Conservation (phyloP, 2,329 filamentous ascomycete genomes). For the Blastomyces percursus region DNA sequence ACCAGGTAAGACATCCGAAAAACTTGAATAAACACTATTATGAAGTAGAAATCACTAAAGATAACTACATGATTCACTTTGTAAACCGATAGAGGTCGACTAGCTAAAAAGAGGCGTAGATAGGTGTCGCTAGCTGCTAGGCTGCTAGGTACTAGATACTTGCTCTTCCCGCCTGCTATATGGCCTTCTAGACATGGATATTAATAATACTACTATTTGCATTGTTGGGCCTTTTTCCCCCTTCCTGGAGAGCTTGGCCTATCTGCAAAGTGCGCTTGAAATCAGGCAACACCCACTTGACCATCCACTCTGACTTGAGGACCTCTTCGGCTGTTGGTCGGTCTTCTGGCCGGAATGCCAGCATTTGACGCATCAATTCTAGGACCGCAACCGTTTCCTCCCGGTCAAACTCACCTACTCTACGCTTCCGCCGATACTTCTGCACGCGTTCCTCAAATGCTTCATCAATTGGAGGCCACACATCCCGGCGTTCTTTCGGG, state of each 20-base stretch:
- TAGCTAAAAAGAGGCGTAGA: too few relatives aligned
- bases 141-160: too few relatives aligned
- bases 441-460: slow-evolving; percentile 14
- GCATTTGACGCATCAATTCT: slow-evolving; percentile 6
- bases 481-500: slow-evolving; percentile 7
- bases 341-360: slow-evolving; percentile 6
- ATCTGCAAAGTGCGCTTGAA: slow-evolving; percentile 6
- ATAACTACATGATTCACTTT: too few relatives aligned
- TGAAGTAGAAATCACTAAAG: too few relatives aligned
- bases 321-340: slow-evolving; percentile 8
- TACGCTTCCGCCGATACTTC: slow-evolving; percentile 7
- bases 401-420: slow-evolving; percentile 6
- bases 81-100: too few relatives aligned
- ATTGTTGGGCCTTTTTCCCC: not conserved
- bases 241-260: not conserved
- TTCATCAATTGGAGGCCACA: slow-evolving; percentile 11
- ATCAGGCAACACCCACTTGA: slow-evolving; percentile 8
- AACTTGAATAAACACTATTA: too few relatives aligned
- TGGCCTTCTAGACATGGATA: too few relatives aligned
- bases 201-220: not conserved
- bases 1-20: too few relatives aligned
- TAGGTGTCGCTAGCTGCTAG: too few relatives aligned
- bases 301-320: slow-evolving; percentile 8
- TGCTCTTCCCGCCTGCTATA: too few relatives aligned
- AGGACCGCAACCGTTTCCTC: slow-evolving; percentile 6